Percentiles rank a stretch among this genome's conserved stretches.
These are phyloP conservation scores for Coemansia sp. DNA, from an alignment of 192 early-diverging fungal genomes.

Conservation along the genomic window DNA sequence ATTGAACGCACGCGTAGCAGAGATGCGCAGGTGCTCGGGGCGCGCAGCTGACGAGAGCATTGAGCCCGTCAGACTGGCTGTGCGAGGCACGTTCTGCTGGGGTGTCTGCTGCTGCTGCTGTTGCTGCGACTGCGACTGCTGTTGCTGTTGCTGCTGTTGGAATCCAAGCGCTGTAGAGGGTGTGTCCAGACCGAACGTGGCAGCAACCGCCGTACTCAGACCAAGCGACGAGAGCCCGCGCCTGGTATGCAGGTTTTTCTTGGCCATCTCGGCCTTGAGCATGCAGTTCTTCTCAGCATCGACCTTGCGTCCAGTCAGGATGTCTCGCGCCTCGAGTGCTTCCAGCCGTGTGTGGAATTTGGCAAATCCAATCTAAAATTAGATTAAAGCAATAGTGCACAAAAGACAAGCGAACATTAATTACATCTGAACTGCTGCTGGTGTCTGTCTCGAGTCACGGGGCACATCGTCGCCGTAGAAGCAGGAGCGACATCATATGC, in stretches of 20 bases:
- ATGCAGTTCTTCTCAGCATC: constrained; percentile 82
- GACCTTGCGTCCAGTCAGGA: constrained; percentile 87
- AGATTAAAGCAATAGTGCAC: too few relatives aligned
- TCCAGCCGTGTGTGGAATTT: constrained; percentile 91
- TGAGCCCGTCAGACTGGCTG: constrained; percentile 33
- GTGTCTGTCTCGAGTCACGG: too few relatives aligned
- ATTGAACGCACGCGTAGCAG: constrained; percentile 43
- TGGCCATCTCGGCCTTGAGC: constrained; percentile 98
- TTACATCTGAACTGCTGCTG: background rate
- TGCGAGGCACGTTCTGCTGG: constrained; percentile 26
- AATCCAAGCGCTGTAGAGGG: constrained; percentile 21
- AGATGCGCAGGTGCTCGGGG: constrained; percentile 48
- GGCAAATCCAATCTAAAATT: constrained; percentile 87
- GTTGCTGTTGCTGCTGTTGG: constrained; percentile 23
- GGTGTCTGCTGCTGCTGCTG: background rate
- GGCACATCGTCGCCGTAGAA: too few relatives aligned
- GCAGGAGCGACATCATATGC: too few relatives aligned
- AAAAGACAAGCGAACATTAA: too few relatives aligned
- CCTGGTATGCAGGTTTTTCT: constrained; percentile 96
- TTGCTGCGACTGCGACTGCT: constrained; percentile 18
- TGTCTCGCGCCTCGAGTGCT: constrained; percentile 87
- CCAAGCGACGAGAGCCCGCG: constrained; percentile 63
- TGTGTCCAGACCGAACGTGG: constrained; percentile 46
- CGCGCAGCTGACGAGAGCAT: constrained; percentile 38
- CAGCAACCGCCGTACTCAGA: constrained; percentile 28